Conservation (phyloP, 1,284 basidiomycete species). For the Puccinia horiana region DNA sequence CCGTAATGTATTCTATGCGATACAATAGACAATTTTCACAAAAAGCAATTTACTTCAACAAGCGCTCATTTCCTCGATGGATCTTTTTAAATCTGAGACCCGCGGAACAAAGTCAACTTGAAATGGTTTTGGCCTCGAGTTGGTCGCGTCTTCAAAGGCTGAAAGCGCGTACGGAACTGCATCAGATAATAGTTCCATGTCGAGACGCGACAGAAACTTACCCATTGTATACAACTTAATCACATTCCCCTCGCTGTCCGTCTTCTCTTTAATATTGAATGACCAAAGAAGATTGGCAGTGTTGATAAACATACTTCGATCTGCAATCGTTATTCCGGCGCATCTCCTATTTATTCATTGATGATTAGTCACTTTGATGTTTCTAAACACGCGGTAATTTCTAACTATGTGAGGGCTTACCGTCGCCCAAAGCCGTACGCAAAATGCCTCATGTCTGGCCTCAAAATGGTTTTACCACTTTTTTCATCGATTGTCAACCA, state of each 20-base stretch:
- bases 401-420: conserved; percentile 3
- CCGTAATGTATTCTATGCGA: conserved; percentile 11
- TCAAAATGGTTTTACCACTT: conserved; percentile 29
- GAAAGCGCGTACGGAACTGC: background rate
- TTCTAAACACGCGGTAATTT: background rate
- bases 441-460: conserved; percentile 34
- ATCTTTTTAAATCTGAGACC: conserved; percentile 17
- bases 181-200: background rate
- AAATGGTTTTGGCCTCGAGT: conserved; percentile 41
- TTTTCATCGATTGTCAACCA: conserved; percentile 35
- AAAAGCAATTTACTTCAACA: conserved; percentile 3
- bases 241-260: conserved; percentile 16
- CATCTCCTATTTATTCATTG: conserved; percentile 65
- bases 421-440: conserved; percentile 49
- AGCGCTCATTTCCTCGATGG: conserved; percentile 40
- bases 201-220: background rate
- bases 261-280: conserved; percentile 41
- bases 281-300: conserved; percentile 45
- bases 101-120: conserved; percentile 43
- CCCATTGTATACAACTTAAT: conserved; percentile 27
- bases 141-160: conserved; percentile 36
- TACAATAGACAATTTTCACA: conserved; percentile 1
- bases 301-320: conserved; percentile 54
- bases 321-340: conserved; percentile 66
- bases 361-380: conserved; percentile 53